Conservation (phyloP, 306 rosid genomes). For the Lithocarpus polystachyus region DNA sequence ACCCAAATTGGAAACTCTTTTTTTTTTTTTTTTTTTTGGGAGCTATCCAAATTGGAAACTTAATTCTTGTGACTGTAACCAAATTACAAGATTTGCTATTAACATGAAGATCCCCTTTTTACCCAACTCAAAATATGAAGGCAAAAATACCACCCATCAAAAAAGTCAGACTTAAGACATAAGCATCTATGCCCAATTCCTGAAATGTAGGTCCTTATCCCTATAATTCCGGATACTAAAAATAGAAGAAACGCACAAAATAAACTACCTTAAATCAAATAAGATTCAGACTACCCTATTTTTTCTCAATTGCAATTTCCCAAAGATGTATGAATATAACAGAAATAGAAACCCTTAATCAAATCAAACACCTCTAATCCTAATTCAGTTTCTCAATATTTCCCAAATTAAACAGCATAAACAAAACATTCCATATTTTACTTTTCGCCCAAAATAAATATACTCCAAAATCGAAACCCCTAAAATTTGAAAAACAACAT, state of each 20-base stretch:
- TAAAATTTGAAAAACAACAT: not conserved
- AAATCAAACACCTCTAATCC: not conserved
- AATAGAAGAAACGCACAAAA: slow-evolving; percentile 7
- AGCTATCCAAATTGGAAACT: not conserved
- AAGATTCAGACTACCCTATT: not conserved
- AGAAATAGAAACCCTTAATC: not conserved
- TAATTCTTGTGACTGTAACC: not conserved
- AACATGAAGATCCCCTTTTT: not conserved
- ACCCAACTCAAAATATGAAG: not conserved
- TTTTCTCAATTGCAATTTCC: not conserved
- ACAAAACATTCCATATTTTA: not conserved
- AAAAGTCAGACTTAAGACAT: not conserved
- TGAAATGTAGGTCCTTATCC: not conserved
- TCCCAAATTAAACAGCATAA: not conserved
- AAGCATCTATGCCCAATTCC: not conserved
- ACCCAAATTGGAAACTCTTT: not conserved
- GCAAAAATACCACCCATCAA: not conserved
- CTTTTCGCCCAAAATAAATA: not conserved
- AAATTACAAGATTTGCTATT: not conserved
- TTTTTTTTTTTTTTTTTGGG: too few relatives aligned
- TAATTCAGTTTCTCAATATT: not conserved
- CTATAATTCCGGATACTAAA: not conserved
- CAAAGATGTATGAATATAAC: not conserved
- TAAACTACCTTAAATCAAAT: not conserved
- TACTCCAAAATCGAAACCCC: not conserved